Conservation (phyloP, 352 stramenopile genomes). For the Phytopythium cucurbitacearum region DNA sequence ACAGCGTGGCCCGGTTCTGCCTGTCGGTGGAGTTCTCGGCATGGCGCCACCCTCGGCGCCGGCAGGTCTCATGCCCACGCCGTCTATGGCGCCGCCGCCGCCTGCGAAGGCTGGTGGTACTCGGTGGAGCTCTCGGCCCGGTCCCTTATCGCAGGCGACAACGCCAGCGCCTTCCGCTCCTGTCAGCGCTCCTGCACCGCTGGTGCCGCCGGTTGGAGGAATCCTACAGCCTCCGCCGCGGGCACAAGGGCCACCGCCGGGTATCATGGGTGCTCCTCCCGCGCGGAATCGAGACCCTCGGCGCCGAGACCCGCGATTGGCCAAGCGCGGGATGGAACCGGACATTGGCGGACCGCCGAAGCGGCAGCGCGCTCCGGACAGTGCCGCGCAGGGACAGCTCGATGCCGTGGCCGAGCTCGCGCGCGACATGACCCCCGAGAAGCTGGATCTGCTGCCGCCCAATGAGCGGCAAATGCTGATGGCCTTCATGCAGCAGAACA, state of each 20-base stretch:
- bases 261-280: conserved; percentile 11
- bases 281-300: conserved; percentile 51
- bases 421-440: conserved; percentile 76
- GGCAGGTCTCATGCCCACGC: conserved; percentile 15
- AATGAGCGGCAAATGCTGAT: conserved; percentile 77
- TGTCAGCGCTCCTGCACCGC: not conserved
- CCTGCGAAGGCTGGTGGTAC: conserved; percentile 43
- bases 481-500: conserved; percentile 81
- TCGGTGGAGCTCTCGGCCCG: conserved; percentile 65
- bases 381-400: conserved; percentile 14
- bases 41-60: conserved; percentile 30
- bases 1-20: conserved; percentile 19
- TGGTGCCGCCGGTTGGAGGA: not conserved
- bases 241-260: conserved; percentile 1
- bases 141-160: conserved; percentile 28
- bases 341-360: not conserved
- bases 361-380: conserved; percentile 5
- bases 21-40: conserved; percentile 37
- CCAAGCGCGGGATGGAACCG: conserved; percentile 27
- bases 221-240: not conserved
- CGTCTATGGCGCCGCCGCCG: conserved; percentile 4
- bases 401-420: conserved; percentile 67
- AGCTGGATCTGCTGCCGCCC: conserved; percentile 72
- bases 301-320: conserved; percentile 50
- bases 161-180: conserved; percentile 13